Evolutionary conservation across 2,329 filamentous ascomycete genomes (phyloP), one percentile per base, ranked within the genome.

Genomic region (Alternaria arbusti): DNA sequence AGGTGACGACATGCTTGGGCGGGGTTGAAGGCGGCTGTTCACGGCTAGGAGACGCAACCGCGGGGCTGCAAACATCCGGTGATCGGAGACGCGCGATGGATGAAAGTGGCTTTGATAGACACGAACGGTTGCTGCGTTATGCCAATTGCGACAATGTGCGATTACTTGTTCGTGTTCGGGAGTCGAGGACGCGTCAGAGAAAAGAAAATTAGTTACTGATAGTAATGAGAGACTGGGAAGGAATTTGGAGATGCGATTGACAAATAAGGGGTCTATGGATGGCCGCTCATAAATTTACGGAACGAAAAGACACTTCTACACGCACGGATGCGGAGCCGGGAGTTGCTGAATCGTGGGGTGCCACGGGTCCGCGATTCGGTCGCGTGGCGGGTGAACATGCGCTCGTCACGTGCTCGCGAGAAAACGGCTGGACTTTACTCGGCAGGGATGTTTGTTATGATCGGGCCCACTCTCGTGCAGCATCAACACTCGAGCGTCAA

Each of bases 21-120:
- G 76, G 75, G 74, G 71, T 71, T 72, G 64, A 50, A 57, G 47
- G 61, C 74, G 72, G 74, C 63, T 67, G 68, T 67, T 73, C 62
- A 72, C 70, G 72, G 70, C 70, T 59, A 63, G 32, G 46, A 70
- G 32, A 36, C 66, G 56, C 55, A 66, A 61, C 54, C 74, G 75
- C 63, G 73, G 75, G 74, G 72, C 66, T 73, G 75, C 73, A 73
- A 78, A 75, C 59, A 70, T 79, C 73, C 75, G 75, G 75, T 70
- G 22, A 20, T 75, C 73, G 73, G 74, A 73, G 63, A 57, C 50
- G 55, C 49, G 63, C 65, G 65, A 61, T 51, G 45, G 47, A 62
- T 44, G 28, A 43, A 43, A 45, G 26, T 51, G 32, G 60, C 61
- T 36, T 49, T 55, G 44, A 62, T 40, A 25, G 40, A 47, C 32